Conservation (phyloP, 202 grass and related monocot genomes). For the Zoysia matrella region DNA sequence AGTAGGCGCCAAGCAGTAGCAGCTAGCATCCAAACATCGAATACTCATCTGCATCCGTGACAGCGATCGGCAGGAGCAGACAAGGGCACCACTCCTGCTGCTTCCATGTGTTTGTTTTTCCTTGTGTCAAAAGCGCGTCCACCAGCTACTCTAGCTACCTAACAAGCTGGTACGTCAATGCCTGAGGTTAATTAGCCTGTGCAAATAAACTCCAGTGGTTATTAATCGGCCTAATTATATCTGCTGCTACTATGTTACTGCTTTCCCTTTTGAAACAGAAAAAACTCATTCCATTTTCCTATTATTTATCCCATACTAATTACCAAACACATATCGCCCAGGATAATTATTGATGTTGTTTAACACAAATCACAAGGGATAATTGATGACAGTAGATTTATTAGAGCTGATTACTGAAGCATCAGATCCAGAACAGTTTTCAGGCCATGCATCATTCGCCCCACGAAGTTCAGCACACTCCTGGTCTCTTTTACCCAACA, state of each 20-base stretch:
- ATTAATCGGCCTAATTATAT: background rate
- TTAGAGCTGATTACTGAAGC: background rate
- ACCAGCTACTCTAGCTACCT: background rate
- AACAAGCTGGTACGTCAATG: background rate
- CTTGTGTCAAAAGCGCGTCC: background rate
- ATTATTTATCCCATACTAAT: background rate
- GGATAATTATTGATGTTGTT: constrained; percentile 38
- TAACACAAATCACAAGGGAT: background rate
- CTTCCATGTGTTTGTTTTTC: constrained; percentile 25
- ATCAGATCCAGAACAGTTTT: constrained; percentile 44
- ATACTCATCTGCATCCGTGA: background rate
- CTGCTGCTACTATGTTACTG: background rate
- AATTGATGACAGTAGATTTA: background rate
- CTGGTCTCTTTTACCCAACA: background rate
- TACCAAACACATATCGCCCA: background rate
- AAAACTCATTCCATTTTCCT: background rate
- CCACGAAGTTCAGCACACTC: constrained; percentile 4
- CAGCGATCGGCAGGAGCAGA: constrained; percentile 6
- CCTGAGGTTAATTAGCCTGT: too few relatives aligned
- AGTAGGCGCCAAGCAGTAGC: constrained; percentile 20
- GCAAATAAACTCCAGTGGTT: background rate
- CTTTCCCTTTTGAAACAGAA: background rate
- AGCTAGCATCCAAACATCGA: constrained; percentile 42
- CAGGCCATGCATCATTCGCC: constrained; percentile 19
- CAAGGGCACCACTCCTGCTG: constrained; percentile 11